A percentile compares a stretch with the other conserved stretches of the same genome.
Conservation (phyloP, 176 grass and related monocot species). For the Bothriochloa decipiens region DNA sequence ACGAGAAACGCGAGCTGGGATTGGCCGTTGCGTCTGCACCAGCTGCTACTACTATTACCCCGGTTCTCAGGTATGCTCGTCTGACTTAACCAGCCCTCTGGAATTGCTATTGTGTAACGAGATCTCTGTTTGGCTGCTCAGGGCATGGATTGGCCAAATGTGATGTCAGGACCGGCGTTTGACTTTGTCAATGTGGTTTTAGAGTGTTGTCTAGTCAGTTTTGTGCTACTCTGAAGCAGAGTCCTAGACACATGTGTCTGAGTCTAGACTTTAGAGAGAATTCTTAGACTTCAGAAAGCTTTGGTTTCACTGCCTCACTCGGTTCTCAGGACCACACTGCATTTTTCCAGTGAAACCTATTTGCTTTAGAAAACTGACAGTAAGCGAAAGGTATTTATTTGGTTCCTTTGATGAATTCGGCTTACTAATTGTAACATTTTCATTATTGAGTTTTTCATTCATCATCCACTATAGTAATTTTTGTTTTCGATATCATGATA, state of each 20-base stretch:
- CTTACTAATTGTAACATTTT: conserved; percentile 5
- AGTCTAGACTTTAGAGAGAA: not conserved
- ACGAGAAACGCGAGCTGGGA: conserved; percentile 37
- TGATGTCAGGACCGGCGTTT: not conserved
- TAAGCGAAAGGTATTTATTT: not conserved
- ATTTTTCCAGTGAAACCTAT: not conserved
- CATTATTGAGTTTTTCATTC: conserved; percentile 17
- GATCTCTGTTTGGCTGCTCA: not conserved
- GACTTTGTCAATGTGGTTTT: conserved; percentile 34
- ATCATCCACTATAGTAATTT: not conserved
- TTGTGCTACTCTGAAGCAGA: not conserved
- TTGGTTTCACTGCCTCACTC: not conserved
- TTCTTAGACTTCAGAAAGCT: not conserved
- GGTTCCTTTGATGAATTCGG: conserved; percentile 3
- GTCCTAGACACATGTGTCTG: not conserved
- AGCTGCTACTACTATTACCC: conserved; percentile 8
- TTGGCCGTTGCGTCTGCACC: conserved; percentile 40
- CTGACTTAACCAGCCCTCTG: not conserved
- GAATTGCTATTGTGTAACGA: not conserved
- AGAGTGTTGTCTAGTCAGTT: conserved; percentile 16
- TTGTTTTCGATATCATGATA: not conserved
- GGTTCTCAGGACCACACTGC: not conserved
- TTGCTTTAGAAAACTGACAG: conserved; percentile 9
- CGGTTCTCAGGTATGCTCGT: conserved; percentile 52
- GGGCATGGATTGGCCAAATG: conserved; percentile 6